Base-by-base conservation (phyloP, 208 protist species). In the Acanthamoeba lugdunensis region DNA sequence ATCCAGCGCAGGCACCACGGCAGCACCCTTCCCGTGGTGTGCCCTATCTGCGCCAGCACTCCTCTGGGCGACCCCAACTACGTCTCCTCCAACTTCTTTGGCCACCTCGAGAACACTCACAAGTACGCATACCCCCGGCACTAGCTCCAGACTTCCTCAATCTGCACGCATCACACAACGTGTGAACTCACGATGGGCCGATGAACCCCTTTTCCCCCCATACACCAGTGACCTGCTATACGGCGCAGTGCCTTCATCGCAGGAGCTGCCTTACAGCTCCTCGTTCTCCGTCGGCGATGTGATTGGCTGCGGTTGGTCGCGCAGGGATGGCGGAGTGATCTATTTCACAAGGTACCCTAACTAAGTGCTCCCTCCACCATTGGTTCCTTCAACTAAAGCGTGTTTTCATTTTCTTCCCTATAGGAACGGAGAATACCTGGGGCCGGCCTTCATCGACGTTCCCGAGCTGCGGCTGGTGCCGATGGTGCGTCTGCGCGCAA, bases 221-320 rank as follows among this genome's bases (percentile, higher is more conserved):
- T 89, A 9, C 41, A 37, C 14, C 23, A 81, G 73, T 33, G 87
- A 92, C 28, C 87, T 77, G 13, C 87, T 92, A 61, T 92, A 92
- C 37, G 87, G 63, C n/a, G 28, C 63, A n/a, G 87, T 77, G 37
- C 58, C 67, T 9, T 77, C 56, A 21, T 71, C 87, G 6, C 87
- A 92, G 25, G 87, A 92, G 87, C 54, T 77, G 4, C 50, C 88
- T 45, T 95, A 94, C 69, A 33, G 75, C 25, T 52, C 88, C 1
- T 58, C 58, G 33, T 95, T 82, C 73, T n/a, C 23, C 2, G 45
- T 75, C 9, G 94, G 94, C 23, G 94, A 95, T 63, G 90, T 93
- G 50, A 84, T 95, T 30, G 94, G 94, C 75, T 95, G 94, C 67
- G 93, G 93, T 16, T 94, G 93, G 93, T 75, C 71, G 5, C n/a